Evolutionary conservation across 345 rosid species (phyloP), one percentile per base, ranked within the genome.

Genomic region (Eutrema heterophyllum): DNA sequence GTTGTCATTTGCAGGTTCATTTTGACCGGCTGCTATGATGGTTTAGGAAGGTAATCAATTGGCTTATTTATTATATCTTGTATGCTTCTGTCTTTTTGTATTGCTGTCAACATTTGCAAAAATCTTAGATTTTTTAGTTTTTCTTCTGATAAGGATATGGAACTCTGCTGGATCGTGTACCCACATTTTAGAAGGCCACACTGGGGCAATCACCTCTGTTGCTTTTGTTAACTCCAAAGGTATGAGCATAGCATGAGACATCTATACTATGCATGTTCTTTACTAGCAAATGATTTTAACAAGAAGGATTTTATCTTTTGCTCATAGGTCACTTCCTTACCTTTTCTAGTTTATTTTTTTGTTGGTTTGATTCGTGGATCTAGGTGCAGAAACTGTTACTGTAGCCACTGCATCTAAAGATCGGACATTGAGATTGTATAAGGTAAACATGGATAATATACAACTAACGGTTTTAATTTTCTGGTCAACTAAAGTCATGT

Each of bases 391-490:
- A 60, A 35, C 60, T 72, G 80, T 83, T 56, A 80, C 86, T 3
- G 76, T 89, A 35, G 94, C 91, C 49, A 90, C 99, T 45, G 98
- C 98, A 57, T 90, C 99, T 21, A 96, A 96, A 82, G 99, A 96
- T 84, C 84, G 80, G 66, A 87, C 97, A 32, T 64, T 92, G 64
- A 90, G 97, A 83, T 84, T 95, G 74, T 95, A 91, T 89, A 95
- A 92, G 94, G 99, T 95, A 84, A 81, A 75, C 46, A 67, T 33
- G n/a, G 63, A 36, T 36, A 27, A 44, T 27, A 33, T 66, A n/a
- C 41, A 7, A 64, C 26, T 58, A 49, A 33, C 61, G 53, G 45
- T 44, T 6, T 11, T 21, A 21, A 12, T 43, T 32, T 73, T 71
- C n/a, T 41, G 18, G 51, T 49, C 7, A 50, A 59, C 58, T 55